phyloP scores from a whole-genome alignment of 2,329 filamentous ascomycete genomes.

The Talaromyces sp. region DNA sequence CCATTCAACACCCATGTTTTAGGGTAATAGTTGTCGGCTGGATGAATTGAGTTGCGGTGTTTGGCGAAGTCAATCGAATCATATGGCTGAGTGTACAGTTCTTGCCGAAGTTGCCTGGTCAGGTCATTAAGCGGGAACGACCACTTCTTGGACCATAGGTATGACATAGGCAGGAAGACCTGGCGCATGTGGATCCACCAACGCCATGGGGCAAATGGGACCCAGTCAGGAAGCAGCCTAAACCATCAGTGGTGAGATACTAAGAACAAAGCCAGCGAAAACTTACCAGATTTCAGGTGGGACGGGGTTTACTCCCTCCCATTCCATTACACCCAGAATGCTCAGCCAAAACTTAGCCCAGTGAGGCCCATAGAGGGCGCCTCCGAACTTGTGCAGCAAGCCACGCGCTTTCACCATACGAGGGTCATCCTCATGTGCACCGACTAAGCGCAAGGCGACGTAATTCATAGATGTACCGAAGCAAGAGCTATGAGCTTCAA shows the following conservation, averaged over 20 bases:
- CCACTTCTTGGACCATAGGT: constrained; percentile 83
- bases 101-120: constrained; percentile 72
- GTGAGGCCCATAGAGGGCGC: constrained; percentile 80
- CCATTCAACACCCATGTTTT: constrained; percentile 82
- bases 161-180: constrained; percentile 93
- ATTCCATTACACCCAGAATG: constrained; percentile 77
- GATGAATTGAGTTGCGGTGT: constrained; percentile 80
- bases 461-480: constrained; percentile 94
- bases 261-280: neutral
- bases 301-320: constrained; percentile 93
- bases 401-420: constrained; percentile 82
- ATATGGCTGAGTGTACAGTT: constrained; percentile 80
- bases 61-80: constrained; percentile 74
- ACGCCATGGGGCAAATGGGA: constrained; percentile 84
- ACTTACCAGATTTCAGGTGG: constrained; percentile 84
- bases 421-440: constrained; percentile 79
- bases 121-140: constrained; percentile 74
- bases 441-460: constrained; percentile 74
- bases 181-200: constrained; percentile 99
- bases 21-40: constrained; percentile 86
- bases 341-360: constrained; percentile 98
- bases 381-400: constrained; percentile 81
- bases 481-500: constrained; percentile 88
- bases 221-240: constrained; percentile 81
- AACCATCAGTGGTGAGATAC: constrained; percentile 1